Evolutionary conservation across 1,284 basidiomycete species (phyloP), one percentile per base, ranked within the genome.

Genomic region (Blastosporella zonata): DNA sequence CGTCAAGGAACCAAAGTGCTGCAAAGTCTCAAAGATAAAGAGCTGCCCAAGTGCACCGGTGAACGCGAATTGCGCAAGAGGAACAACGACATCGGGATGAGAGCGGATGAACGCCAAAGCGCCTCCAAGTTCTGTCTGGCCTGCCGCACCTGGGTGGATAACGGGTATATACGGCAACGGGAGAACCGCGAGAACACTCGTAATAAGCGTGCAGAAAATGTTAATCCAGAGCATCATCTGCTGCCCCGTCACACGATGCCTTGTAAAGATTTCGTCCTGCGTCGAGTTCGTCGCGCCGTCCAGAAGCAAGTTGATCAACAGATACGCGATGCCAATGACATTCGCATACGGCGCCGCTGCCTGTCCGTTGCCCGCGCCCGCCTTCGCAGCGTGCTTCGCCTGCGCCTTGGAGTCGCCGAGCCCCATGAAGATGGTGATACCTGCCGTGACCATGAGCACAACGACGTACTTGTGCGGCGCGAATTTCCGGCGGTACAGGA

Each of bases 181-280:
- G 20, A 93, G 75, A 2, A 84, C 66, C 9, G 86, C 82, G 28
- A 93, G 75, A 28, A 80, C 64, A 4, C 78, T 69, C 6, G 84
- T 84, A 53, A 93, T 67, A 31, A 82, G 40, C 1, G 91, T 90
- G 64, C 87, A 87, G 68, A 93, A 86, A 23, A 86, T 62, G 66
- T 96, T 96, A 68, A 97, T 97, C 82, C 87, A 96, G 65, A 99
- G 87, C 97, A 99, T 99, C 94, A 99, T 97, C 66, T 99, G 96
- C 65, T 97, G 94, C 3, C 97, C 97, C 0, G 86, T 83, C 17
- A 95, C 82, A 33, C 79, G 77, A 69, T 85, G 82, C 18, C 75
- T 71, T 31, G 81, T 74, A 67, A 99, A 99, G 54, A 99, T 90
- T 70, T 98, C 90, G 67, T 99, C 97, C 68, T 99, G 97, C 1